Evolutionary conservation across 768 basidiomycete species (phyloP), one percentile per base, ranked within the genome.

Genomic region (Cyclocybe cylindracea): DNA sequence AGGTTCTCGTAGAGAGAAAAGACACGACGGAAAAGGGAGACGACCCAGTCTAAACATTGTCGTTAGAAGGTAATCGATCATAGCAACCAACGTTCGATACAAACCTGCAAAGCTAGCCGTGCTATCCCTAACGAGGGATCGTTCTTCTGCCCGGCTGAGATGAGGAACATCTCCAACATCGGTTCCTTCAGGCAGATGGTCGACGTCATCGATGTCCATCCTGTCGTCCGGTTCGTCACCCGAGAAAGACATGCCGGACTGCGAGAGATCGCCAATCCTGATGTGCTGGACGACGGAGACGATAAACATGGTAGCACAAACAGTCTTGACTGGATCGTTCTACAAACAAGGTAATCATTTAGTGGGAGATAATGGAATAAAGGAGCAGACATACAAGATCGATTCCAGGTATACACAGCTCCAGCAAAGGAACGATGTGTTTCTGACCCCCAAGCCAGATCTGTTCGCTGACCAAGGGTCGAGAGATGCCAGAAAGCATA

Each of bases 331-430:
- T 0, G 89, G 88, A 56, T 92, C 89, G 61, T 91, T 92, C 88
- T 91, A 53, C 36, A 44, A 24, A 49, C 19, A 11, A 39, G 36
- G 19, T 18, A 41, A 19, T 54, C 44, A 43, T 13, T 42, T 4
- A 29, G 18, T 16, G 31, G 43, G 43, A 45, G 38, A 6, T n/a
- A 31, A 29, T 5, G 8, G 48, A 1, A 48, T 11, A 43, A 44
- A 13, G 31, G 51, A 40, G 18, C 8, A 13, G 10, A 64, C 85
- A 53, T 53, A 90, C 88, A 50, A 92, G 75, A 71, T 98, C 95
- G 51, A 98, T 94, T 9, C 95, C 95, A 9, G 95, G 94, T 29
- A 97, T 73, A 53, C 87, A 91, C 39, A 97, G 73, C 59, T 96
- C 93, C 43, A 98, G 80, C 31, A 98, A 76, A 10, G 93, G 91